Percentiles rank a stretch among this genome's conserved stretches.
These are phyloP conservation scores for Didymellaceae sp. DNA, from an alignment of 2,329 filamentous ascomycete species.

Conservation along the genomic window DNA sequence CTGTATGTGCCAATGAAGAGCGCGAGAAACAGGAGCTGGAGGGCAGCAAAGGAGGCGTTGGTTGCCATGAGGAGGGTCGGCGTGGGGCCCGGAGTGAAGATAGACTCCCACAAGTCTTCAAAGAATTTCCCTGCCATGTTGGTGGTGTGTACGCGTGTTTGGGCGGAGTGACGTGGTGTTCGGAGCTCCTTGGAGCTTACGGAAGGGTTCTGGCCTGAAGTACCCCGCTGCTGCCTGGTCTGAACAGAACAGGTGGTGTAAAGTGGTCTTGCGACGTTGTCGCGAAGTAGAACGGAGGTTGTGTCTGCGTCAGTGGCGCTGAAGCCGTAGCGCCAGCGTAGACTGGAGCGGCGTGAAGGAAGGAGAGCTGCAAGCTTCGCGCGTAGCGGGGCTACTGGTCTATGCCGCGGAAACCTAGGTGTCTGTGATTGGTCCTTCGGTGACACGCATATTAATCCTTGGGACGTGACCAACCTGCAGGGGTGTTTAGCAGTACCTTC, in stretches of 20 bases:
- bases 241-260: conserved; percentile 8
- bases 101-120: conserved; percentile 83
- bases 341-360: conserved; percentile 20
- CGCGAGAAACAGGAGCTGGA: conserved; percentile 77
- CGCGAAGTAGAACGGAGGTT: background rate
- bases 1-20: conserved; percentile 84
- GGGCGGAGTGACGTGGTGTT: conserved; percentile 6
- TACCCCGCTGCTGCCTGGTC: conserved; percentile 16
- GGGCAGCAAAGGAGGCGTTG: conserved; percentile 83
- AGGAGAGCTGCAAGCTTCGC: conserved; percentile 14
- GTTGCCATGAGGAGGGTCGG: conserved; percentile 87
- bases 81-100: conserved; percentile 92
- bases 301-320: conserved; percentile 15
- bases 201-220: conserved; percentile 3
- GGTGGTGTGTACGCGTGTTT: background rate
- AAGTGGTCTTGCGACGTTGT: conserved; percentile 4
- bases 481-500: conserved; percentile 7
- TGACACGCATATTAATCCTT: conserved; percentile 13
- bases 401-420: conserved; percentile 13
- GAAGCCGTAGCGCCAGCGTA: conserved; percentile 16
- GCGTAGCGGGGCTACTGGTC: conserved; percentile 17
- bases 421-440: conserved; percentile 11
- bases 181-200: conserved; percentile 6
- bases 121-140: conserved; percentile 60
- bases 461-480: conserved; percentile 15